Evolutionary conservation across 805 yeast genomes (phyloP).

Genomic region (Saccharomycopsis sp.): DNA sequence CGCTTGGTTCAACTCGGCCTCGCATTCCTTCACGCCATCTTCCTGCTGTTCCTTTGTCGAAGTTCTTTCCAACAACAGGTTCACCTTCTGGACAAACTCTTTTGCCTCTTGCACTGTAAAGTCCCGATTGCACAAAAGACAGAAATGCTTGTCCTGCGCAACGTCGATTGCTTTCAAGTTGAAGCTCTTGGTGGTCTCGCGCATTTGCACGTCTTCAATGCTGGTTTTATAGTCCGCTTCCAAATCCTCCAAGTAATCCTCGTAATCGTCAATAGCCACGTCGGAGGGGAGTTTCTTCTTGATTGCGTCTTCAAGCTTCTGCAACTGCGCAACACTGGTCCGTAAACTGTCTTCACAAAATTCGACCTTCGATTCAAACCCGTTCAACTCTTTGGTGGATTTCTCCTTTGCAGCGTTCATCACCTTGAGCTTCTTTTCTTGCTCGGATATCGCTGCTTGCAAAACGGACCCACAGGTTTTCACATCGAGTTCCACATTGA

Average conservation of each 20-base stretch:
- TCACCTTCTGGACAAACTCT: slow-evolving; percentile 18
- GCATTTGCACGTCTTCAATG: slow-evolving; percentile 56
- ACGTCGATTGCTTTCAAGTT: slow-evolving; percentile 58
- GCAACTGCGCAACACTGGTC: slow-evolving; percentile 14
- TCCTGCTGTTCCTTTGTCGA: slow-evolving; percentile 10
- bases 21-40: slow-evolving; percentile 25
- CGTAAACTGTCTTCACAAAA: slow-evolving; percentile 19
- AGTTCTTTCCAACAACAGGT: slow-evolving; percentile 10
- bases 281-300: slow-evolving; percentile 31
- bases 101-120: slow-evolving; percentile 34
- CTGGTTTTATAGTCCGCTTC: slow-evolving; percentile 57
- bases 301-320: slow-evolving; percentile 22
- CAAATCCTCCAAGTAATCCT: slow-evolving; percentile 39
- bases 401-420: slow-evolving; percentile 18
- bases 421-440: slow-evolving; percentile 17
- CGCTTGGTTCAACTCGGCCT: slow-evolving; percentile 24
- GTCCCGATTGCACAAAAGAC: slow-evolving; percentile 64
- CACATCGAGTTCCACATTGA: slow-evolving; percentile 21
- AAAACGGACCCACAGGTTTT: slow-evolving; percentile 18
- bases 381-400: slow-evolving; percentile 20
- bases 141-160: slow-evolving; percentile 49
- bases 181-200: slow-evolving; percentile 59
- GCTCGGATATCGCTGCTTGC: slow-evolving; percentile 15
- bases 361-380: slow-evolving; percentile 16
- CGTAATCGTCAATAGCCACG: slow-evolving; percentile 40